Conservation (phyloP, 257 asterid genomes). For the Prunella vulgaris region DNA sequence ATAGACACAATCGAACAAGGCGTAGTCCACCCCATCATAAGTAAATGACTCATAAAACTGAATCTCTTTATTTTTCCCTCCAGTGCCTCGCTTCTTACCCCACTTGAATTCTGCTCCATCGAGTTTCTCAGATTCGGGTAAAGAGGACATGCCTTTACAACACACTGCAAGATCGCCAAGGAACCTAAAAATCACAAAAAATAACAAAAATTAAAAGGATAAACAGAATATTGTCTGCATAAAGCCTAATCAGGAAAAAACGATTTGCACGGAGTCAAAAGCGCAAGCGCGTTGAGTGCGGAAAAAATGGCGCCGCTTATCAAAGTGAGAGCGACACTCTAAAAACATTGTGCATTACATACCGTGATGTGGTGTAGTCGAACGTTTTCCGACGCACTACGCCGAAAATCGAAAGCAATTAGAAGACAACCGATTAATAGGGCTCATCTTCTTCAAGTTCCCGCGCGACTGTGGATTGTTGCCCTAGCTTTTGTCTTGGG, state of each 20-base stretch:
- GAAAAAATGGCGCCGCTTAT: neutral
- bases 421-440: neutral
- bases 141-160: conserved; percentile 25
- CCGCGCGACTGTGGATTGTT: neutral
- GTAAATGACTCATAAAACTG: conserved; percentile 66
- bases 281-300: neutral
- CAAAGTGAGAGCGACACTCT: neutral
- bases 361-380: neutral
- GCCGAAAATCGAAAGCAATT: neutral
- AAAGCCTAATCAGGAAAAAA: neutral
- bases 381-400: neutral
- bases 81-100: conserved; percentile 54
- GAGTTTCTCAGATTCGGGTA: conserved; percentile 18
- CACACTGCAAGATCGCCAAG: neutral
- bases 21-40: conserved; percentile 63
- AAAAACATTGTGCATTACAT: neutral
- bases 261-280: neutral
- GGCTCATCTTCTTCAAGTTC: neutral
- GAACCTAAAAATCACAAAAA: conserved; percentile 15
- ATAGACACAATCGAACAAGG: conserved; percentile 58
- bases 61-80: conserved; percentile 41
- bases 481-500: neutral
- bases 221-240: neutral
- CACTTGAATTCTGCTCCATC: conserved; percentile 53
- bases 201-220: conserved; percentile 7